Conservation (phyloP, 768 basidiomycete species). For the Thelephora ganbajun region DNA sequence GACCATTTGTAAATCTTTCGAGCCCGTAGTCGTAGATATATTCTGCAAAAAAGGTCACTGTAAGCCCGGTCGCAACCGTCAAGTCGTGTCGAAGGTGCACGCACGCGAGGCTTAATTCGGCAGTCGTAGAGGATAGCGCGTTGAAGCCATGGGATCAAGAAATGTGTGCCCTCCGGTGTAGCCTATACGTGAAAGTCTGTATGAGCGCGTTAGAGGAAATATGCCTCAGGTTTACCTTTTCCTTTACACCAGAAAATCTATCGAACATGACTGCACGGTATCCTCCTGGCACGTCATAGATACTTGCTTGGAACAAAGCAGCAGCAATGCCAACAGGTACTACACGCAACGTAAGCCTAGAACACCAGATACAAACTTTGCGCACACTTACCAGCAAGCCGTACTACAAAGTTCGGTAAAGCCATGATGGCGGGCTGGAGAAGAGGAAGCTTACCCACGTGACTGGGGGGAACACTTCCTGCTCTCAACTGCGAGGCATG, state of each 20-base stretch:
- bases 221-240: conserved; percentile 33
- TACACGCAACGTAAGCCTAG: conserved; percentile 25
- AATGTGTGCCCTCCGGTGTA: conserved; percentile 86
- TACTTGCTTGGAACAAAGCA: conserved; percentile 29
- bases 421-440: conserved; percentile 26
- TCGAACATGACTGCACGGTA: conserved; percentile 97
- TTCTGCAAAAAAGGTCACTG: conserved; percentile 37
- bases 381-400: conserved; percentile 30
- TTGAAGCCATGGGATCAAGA: conserved; percentile 92
- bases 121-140: conserved; percentile 95
- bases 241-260: conserved; percentile 83
- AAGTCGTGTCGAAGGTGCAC: conserved; percentile 11
- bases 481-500: background rate
- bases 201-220: background rate
- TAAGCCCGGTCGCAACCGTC: too few relatives aligned
- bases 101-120: conserved; percentile 87
- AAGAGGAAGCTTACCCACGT: background rate
- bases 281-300: conserved; percentile 64
- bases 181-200: conserved; percentile 35
- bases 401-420: conserved; percentile 31
- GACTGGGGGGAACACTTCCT: background rate
- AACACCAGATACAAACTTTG: background rate
- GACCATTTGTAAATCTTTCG: conserved; percentile 98
- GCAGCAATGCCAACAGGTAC: conserved; percentile 54
- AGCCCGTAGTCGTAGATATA: conserved; percentile 97